phyloP scores from a whole-genome alignment of 768 basidiomycete genomes.

The Boletus coccyginus region DNA sequence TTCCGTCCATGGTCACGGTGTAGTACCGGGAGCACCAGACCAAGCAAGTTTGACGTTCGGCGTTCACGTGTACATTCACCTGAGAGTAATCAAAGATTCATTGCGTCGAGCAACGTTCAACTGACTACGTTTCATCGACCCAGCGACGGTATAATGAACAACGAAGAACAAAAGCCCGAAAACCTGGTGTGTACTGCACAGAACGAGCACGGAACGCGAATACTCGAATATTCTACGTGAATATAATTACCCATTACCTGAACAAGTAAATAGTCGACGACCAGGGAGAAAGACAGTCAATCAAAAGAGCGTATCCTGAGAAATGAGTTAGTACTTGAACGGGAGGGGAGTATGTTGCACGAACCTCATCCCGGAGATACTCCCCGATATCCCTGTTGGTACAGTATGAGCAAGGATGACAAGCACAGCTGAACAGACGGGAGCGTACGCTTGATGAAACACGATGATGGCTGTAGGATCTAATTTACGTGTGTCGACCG shows the following conservation, averaged over 20 bases:
- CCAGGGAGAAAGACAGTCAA: not conserved
- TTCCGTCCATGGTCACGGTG: constrained; percentile 33
- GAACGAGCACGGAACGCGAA: constrained; percentile 1
- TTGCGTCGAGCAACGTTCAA: constrained; percentile 13
- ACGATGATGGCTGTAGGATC: constrained; percentile 97
- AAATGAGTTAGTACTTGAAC: constrained; percentile 13
- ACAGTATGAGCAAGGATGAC: constrained; percentile 5
- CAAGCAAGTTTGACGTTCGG: not conserved
- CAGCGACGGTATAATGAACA: constrained; percentile 2
- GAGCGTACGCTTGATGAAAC: constrained; percentile 88
- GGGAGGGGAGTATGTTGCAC: constrained; percentile 9
- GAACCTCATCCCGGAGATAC: constrained; percentile 94
- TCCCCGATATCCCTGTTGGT: constrained; percentile 86
- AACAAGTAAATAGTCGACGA: constrained; percentile 12
- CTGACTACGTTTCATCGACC: constrained; percentile 28
- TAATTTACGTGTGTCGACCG: constrained; percentile 92
- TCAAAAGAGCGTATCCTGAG: constrained; percentile 78
- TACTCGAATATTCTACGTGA: constrained; percentile 3
- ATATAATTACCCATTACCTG: constrained; percentile 18
- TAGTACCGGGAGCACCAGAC: too few species aligned
- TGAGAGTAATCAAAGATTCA: not conserved
- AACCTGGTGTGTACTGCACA: constrained; percentile 6
- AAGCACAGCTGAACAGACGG: not conserved
- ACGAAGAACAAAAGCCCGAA: constrained; percentile 47
- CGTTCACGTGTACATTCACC: not conserved